Conservation (phyloP, 345 rosid species). For the Limnanthes douglasii region DNA sequence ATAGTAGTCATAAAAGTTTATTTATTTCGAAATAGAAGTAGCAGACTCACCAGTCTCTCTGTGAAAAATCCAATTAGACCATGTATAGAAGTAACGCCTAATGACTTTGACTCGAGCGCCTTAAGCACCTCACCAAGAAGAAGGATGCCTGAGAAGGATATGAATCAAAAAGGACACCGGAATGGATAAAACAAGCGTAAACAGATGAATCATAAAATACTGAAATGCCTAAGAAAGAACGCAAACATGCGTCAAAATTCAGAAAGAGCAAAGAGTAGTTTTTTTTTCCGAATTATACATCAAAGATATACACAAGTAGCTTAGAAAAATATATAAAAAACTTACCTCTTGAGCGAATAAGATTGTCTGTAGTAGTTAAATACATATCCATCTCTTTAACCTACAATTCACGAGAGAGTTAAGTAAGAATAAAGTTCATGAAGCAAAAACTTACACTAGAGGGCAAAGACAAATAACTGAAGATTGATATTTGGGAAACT, state of each 20-base stretch:
- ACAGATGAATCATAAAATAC: slow-evolving; percentile 1
- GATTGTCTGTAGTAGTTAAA: slow-evolving; percentile 55
- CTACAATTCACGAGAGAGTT: slow-evolving; percentile 15
- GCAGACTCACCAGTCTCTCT: slow-evolving; percentile 50
- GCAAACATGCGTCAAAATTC: no score
- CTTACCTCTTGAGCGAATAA: slow-evolving; percentile 66
- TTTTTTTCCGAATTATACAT: not conserved
- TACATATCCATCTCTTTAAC: slow-evolving; percentile 79
- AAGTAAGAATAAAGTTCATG: slow-evolving; percentile 2
- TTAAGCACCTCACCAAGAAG: slow-evolving; percentile 61
- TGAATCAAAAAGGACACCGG: not conserved
- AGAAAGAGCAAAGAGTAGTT: no score
- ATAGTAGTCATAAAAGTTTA: not conserved
- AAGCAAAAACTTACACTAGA: not conserved
- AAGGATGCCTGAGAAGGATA: slow-evolving; percentile 41
- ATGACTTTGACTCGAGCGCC: slow-evolving; percentile 34
- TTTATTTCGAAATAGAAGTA: not conserved
- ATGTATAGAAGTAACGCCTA: slow-evolving; percentile 37
- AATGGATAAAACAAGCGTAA: not conserved
- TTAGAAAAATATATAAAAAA: not conserved
- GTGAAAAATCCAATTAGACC: slow-evolving; percentile 51
- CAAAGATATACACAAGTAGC: not conserved
- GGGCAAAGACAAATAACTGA: not conserved
- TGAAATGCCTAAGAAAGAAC: no score
- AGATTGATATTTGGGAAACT: no score